Percentiles rank a stretch among this genome's conserved stretches.
Evolutionary conservation across 192 early-diverging fungal species (phyloP).

Genomic region (Coemansia reversa): DNA sequence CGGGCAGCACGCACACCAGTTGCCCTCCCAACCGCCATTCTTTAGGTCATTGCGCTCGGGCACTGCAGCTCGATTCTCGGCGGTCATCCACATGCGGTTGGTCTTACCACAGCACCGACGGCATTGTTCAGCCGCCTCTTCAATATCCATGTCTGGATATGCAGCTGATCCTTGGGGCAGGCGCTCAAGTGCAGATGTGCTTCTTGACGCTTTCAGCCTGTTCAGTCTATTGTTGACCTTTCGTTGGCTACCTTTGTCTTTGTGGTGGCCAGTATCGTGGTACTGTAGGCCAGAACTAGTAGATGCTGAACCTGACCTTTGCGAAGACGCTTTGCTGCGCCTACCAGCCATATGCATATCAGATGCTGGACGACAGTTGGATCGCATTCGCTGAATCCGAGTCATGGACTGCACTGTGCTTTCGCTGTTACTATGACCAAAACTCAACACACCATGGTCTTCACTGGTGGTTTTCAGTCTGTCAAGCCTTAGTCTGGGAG

Average conservation of each 20-base stretch:
- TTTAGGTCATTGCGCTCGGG: conserved; percentile 19
- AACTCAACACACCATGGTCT: background rate
- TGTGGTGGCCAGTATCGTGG: background rate
- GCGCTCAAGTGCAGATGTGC: conserved; percentile 23
- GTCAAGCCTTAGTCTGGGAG: conserved; percentile 34
- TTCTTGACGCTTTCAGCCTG: conserved; percentile 10
- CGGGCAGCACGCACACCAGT: conserved; percentile 52
- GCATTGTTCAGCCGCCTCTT: conserved; percentile 31
- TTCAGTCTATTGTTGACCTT: background rate
- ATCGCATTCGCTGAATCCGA: conserved; percentile 32
- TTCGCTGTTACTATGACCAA: conserved; percentile 7
- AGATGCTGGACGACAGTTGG: conserved; percentile 41
- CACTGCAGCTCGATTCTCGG: conserved; percentile 20
- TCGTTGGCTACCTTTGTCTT: background rate
- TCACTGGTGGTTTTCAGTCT: conserved; percentile 5
- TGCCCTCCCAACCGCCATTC: conserved; percentile 30
- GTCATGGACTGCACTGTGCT: background rate
- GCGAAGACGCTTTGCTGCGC: conserved; percentile 8
- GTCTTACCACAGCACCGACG: conserved; percentile 19
- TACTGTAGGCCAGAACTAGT: background rate
- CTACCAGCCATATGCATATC: conserved; percentile 22
- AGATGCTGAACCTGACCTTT: background rate
- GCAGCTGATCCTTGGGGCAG: background rate
- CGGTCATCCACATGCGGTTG: conserved; percentile 14
- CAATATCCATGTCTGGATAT: conserved; percentile 26